Percentiles rank a stretch among this genome's conserved stretches.
Evolutionary conservation across 345 rosid species (phyloP).

Genomic region (Citrus glauca): DNA sequence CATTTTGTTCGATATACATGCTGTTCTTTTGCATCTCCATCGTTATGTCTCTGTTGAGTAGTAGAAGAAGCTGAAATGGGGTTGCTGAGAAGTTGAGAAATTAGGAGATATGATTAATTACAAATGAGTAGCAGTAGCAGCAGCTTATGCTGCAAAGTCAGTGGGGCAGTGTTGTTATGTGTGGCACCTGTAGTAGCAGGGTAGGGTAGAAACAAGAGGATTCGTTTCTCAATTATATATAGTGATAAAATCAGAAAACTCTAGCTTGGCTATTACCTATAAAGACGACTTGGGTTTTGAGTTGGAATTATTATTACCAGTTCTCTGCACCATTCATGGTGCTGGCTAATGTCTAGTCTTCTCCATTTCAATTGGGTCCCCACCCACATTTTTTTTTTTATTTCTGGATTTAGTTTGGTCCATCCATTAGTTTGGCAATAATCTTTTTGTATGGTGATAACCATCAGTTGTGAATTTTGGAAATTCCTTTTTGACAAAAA

Average conservation of each 20-base stretch:
- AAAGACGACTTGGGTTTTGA: background rate
- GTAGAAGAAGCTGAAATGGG: background rate
- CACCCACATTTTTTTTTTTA: background rate
- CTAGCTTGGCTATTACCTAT: background rate
- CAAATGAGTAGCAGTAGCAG: background rate
- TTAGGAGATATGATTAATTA: background rate
- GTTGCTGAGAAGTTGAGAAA: background rate
- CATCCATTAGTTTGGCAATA: constrained; percentile 4
- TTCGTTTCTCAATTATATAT: constrained; percentile 3
- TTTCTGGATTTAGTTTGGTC: background rate
- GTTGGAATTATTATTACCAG: background rate
- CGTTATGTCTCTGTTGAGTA: constrained; percentile 18
- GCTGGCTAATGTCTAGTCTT: background rate
- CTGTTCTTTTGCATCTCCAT: constrained; percentile 28
- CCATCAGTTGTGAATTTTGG: background rate
- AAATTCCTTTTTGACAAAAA: background rate
- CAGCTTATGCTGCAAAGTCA: background rate
- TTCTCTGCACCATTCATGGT: constrained; percentile 7
- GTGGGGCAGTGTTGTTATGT: background rate
- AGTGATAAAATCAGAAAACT: background rate
- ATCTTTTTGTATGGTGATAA: background rate
- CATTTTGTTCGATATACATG: constrained; percentile 39
- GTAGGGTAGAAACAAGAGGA: background rate
- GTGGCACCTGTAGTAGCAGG: background rate
- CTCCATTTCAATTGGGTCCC: constrained; percentile 1